Conservation (phyloP, 768 basidiomycete species). For the Termitomyces sp. region DNA sequence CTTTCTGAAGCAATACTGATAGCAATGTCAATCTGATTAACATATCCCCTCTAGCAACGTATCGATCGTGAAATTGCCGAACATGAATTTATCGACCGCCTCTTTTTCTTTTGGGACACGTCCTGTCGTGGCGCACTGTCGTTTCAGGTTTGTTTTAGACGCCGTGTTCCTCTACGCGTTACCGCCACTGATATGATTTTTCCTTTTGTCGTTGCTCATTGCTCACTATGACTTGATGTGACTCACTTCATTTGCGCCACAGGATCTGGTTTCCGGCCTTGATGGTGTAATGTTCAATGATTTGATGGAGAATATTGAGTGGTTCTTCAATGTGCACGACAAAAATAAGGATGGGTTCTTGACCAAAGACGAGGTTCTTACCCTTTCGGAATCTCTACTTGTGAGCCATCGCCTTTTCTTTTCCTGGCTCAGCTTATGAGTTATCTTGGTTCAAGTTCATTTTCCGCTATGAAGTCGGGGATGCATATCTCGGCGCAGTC, state of each 20-base stretch:
- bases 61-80: slow-evolving; percentile 89
- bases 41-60: slow-evolving; percentile 54
- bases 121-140: slow-evolving; percentile 78
- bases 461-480: slow-evolving; percentile 94
- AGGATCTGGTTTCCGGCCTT: slow-evolving; percentile 88
- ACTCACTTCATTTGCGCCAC: not conserved
- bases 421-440: not conserved
- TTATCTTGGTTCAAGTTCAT: slow-evolving; percentile 63
- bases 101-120: slow-evolving; percentile 95
- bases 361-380: slow-evolving; percentile 95
- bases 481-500: slow-evolving; percentile 93
- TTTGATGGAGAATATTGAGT: slow-evolving; percentile 97
- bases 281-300: slow-evolving; percentile 94
- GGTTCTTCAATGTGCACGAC: slow-evolving; percentile 96
- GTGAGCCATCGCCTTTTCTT: slow-evolving; percentile 35
- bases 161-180: not conserved
- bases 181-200: not conserved
- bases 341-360: slow-evolving; percentile 94
- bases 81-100: slow-evolving; percentile 88
- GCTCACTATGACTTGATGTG: not conserved
- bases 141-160: slow-evolving; percentile 55
- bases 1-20: not conserved
- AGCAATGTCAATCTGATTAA: not conserved
- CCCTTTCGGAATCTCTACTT: slow-evolving; percentile 89
- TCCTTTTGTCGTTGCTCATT: not conserved